These are phyloP conservation scores for Phoma sp. DNA, from an alignment of 2,329 filamentous ascomycete genomes.

Conservation along the genomic window DNA sequence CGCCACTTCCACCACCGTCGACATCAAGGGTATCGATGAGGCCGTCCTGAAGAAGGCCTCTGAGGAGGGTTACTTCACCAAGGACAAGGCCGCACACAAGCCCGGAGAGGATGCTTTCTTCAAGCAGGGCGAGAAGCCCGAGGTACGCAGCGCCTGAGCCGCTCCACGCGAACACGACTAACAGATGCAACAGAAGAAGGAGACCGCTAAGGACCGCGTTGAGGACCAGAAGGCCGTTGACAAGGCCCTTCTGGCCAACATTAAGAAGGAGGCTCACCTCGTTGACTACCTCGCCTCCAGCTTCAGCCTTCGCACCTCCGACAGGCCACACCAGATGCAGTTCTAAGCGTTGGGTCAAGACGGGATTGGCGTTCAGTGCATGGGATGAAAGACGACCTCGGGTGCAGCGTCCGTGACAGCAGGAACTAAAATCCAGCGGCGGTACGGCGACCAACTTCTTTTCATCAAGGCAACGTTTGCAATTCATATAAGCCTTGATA, in stretches of 20 bases:
- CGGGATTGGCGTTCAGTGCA: constrained; percentile 49
- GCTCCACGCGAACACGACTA: constrained; percentile 14
- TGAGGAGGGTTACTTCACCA: constrained; percentile 87
- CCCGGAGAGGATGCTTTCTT: constrained; percentile 98
- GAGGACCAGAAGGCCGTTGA: constrained; percentile 98
- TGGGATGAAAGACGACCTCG: constrained; percentile 50
- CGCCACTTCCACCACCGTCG: constrained; percentile 84
- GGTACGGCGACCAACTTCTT: constrained; percentile 44
- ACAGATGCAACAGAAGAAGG: constrained; percentile 78
- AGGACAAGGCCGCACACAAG: constrained; percentile 95
- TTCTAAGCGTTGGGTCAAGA: constrained; percentile 68
- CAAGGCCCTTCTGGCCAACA: constrained; percentile 90
- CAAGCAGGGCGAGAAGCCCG: constrained; percentile 97
- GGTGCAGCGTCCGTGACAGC: constrained; percentile 50
- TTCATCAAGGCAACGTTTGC: constrained; percentile 49
- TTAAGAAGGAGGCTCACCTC: constrained; percentile 98
- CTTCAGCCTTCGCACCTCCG: constrained; percentile 98
- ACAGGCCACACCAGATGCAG: constrained; percentile 99
- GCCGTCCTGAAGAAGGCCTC: constrained; percentile 78
- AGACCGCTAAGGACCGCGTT: constrained; percentile 86
- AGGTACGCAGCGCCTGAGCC: constrained; percentile 66
- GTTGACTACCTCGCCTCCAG: constrained; percentile 90
- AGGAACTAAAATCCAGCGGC: constrained; percentile 40
- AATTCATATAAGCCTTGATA: constrained; percentile 51
- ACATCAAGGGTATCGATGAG: constrained; percentile 81